Percentiles rank a stretch among this genome's conserved stretches.
phyloP scores from a whole-genome alignment of 169 alveolate species.

The Cyclospora cayetanensis region DNA sequence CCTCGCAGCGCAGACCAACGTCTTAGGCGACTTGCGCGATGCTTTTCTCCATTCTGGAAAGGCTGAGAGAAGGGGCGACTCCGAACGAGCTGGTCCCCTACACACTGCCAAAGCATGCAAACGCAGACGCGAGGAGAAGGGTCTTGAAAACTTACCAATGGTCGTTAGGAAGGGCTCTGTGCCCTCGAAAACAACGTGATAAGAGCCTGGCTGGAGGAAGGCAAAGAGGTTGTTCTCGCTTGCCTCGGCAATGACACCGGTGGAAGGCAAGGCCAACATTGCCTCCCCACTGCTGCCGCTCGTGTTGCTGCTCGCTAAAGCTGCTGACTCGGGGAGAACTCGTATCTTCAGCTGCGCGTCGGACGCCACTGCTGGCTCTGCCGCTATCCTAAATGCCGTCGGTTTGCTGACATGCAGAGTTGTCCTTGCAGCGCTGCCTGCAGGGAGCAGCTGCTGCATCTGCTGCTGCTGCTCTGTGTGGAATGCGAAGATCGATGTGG shows the following conservation, averaged over 20 bases:
- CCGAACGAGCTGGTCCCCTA: not conserved
- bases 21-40: not conserved
- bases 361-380: constrained; percentile 72
- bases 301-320: not conserved
- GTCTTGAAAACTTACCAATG: constrained; percentile 10
- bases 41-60: not conserved
- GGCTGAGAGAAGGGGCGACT: not conserved
- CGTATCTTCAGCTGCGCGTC: constrained; percentile 41
- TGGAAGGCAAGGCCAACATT: not conserved
- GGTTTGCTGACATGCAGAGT: constrained; percentile 31
- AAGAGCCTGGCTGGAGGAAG: constrained; percentile 67
- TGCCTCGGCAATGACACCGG: constrained; percentile 5
- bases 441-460: not conserved
- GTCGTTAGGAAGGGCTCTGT: constrained; percentile 66
- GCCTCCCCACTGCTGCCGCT: not conserved
- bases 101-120: not conserved
- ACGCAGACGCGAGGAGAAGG: too few species aligned
- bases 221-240: constrained; percentile 53
- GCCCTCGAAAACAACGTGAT: constrained; percentile 22
- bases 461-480: not conserved
- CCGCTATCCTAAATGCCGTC: constrained; percentile 58
- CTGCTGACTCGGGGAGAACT: not conserved
- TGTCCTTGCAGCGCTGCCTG: not conserved
- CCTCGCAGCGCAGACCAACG: not conserved
- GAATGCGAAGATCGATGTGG: constrained; percentile 58